Evolutionary conservation across 352 stramenopile genomes (phyloP).

Genomic region (Phytophthora cactorum): DNA sequence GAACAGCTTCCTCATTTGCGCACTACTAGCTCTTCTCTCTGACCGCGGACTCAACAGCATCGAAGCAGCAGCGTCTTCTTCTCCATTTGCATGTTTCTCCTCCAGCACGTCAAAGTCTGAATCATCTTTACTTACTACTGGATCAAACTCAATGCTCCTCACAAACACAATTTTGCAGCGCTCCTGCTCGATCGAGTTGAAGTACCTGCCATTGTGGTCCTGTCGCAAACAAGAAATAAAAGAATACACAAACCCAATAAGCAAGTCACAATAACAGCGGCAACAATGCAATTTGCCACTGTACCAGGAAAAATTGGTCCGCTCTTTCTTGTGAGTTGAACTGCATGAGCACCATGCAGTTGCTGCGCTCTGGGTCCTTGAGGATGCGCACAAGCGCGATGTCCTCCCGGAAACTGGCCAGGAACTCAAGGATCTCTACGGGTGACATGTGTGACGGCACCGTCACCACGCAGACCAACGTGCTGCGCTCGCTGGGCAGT

Average conservation of each 20-base stretch:
- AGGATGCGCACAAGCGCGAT: slow-evolving; percentile 83
- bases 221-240: slow-evolving; percentile 30
- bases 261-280: background rate
- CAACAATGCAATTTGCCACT: background rate
- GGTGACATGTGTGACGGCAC: slow-evolving; percentile 87
- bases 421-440: slow-evolving; percentile 86
- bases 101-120: slow-evolving; percentile 29
- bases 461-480: slow-evolving; percentile 82
- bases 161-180: slow-evolving; percentile 93
- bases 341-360: slow-evolving; percentile 89
- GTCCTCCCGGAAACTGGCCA: slow-evolving; percentile 72
- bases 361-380: slow-evolving; percentile 80
- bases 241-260: slow-evolving; percentile 1
- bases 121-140: slow-evolving; percentile 33
- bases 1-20: slow-evolving; percentile 54
- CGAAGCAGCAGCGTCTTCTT: slow-evolving; percentile 1
- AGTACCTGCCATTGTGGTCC: slow-evolving; percentile 90
- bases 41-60: slow-evolving; percentile 20
- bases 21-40: slow-evolving; percentile 34
- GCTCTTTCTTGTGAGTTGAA: slow-evolving; percentile 81
- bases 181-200: slow-evolving; percentile 93
- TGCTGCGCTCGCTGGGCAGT: slow-evolving; percentile 73
- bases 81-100: slow-evolving; percentile 30
- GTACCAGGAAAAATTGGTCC: slow-evolving; percentile 81
- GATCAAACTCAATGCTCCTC: slow-evolving; percentile 86